These are phyloP conservation scores for Takashimella tepidaria DNA, from an alignment of 1,284 basidiomycete genomes.

Conservation along the genomic window DNA sequence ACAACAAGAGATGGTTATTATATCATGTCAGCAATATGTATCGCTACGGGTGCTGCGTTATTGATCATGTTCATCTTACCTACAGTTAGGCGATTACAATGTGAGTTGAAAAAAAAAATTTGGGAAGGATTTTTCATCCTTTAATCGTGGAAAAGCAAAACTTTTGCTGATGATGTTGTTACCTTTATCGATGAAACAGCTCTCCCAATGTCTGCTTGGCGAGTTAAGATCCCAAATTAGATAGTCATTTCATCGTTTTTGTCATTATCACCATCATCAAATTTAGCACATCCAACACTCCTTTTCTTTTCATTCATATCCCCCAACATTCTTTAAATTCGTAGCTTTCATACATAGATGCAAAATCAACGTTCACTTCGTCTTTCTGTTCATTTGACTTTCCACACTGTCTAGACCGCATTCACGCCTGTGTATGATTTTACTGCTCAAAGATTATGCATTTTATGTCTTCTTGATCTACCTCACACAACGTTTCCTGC, in stretches of 20 bases:
- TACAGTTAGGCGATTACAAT: conserved; percentile 75
- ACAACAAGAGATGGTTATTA: conserved; percentile 91
- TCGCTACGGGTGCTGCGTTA: conserved; percentile 66
- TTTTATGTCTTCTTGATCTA: no score
- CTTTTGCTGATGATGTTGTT: conserved; percentile 11
- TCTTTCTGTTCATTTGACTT: no score
- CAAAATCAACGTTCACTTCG: no score
- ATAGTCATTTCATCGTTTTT: not conserved
- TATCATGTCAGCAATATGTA: conserved; percentile 72
- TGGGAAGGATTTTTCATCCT: no score
- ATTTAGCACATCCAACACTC: not conserved
- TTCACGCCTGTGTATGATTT: no score
- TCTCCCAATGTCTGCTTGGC: conserved; percentile 45
- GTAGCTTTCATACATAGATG: no score
- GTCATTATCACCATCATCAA: not conserved
- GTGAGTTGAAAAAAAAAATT: conserved; percentile 55
- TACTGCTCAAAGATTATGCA: no score
- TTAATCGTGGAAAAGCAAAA: not conserved
- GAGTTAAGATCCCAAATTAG: conserved; percentile 42
- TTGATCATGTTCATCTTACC: conserved; percentile 76
- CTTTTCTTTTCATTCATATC: no score
- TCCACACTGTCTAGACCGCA: no score
- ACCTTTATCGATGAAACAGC: no score
- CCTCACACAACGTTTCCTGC: no score
- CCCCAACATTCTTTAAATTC: no score